Percentiles rank a stretch among this genome's conserved stretches.
These are phyloP conservation scores for Zostera marina DNA, from an alignment of 116 monocot genomes.

Conservation along the genomic window DNA sequence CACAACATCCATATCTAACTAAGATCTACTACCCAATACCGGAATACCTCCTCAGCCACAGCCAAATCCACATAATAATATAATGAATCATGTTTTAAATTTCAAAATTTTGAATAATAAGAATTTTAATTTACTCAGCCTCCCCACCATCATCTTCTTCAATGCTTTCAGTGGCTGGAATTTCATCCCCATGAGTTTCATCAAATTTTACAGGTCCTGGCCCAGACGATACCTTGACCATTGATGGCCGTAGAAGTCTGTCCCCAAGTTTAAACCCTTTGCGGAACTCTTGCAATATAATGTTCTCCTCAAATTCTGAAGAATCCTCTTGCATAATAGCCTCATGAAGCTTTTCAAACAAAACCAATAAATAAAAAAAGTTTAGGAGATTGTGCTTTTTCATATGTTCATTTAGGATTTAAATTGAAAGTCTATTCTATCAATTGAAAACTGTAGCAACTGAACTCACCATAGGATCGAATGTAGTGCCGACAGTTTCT, in stretches of 20 bases:
- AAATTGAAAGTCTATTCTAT: background rate
- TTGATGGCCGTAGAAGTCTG: constrained; percentile 45
- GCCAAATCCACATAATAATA: no score
- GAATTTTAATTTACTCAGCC: background rate
- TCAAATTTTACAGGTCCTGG: constrained; percentile 46
- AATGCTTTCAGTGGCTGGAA: background rate
- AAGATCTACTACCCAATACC: no score
- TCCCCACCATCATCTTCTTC: constrained; percentile 2
- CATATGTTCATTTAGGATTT: background rate
- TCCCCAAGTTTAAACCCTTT: constrained; percentile 71
- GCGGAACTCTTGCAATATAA: constrained; percentile 52
- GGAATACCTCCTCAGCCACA: no score
- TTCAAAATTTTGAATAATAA: background rate
- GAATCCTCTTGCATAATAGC: constrained; percentile 69
- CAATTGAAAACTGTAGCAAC: background rate
- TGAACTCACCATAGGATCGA: constrained; percentile 74
- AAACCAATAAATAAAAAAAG: background rate
- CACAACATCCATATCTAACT: no score
- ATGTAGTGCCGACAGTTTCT: constrained; percentile 53
- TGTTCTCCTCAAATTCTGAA: constrained; percentile 43
- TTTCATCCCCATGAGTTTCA: background rate
- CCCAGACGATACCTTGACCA: constrained; percentile 75
- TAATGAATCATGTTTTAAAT: no score
- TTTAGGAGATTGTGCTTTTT: background rate
- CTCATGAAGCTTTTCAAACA: constrained; percentile 43